Evolutionary conservation across 2,329 filamentous ascomycete genomes (phyloP), one percentile per base, ranked within the genome.

Genomic region (Blastomyces parvus): DNA sequence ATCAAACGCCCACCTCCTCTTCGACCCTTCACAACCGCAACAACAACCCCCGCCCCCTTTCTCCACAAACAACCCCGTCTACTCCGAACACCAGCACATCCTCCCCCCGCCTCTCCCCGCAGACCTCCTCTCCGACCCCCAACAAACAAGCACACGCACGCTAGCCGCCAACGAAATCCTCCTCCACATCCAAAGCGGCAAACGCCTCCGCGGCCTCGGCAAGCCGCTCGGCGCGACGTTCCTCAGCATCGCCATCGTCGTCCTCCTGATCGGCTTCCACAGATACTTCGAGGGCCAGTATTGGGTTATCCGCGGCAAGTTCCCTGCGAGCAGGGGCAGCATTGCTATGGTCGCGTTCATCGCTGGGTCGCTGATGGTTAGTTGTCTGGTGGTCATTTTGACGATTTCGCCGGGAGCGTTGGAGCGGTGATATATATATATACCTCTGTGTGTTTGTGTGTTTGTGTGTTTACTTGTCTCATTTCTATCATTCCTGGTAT

Each of bases 231-330:
- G 85, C 50, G 84, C 84, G 0, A 87, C 85, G 0, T 88, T 88
- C 66, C 79, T 88, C 61, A 84, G 77, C 2, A 82, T 88, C 48
- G 78, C 82, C 2, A 84, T 87, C 50, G 66, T 87, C 7, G 82
- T 87, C 57, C 77, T 88, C 2, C 70, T 84, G 30, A 78, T 87
- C 38, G 85, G 85, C 2, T 86, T 87, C 67, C 85, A 87, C 70
- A 79, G 85, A 53, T 88, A 86, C 69, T 87, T 87, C 68, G 85
- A 87, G 69, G 82, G 82, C 52, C 85, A 88, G 74, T 84, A 87
- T 70, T 88, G 86, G 78, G 84, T 88, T 62, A 83, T 87, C 30
- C 74, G 84, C 3, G 85, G 85, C 61, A 87, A 87, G 70, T 88
- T 88, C 63, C 85, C 85, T 0, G 85, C 85, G 3, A 84, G 82